Evolutionary conservation across 331 rosid genomes (phyloP).

Genomic region (Arachis monticola): DNA sequence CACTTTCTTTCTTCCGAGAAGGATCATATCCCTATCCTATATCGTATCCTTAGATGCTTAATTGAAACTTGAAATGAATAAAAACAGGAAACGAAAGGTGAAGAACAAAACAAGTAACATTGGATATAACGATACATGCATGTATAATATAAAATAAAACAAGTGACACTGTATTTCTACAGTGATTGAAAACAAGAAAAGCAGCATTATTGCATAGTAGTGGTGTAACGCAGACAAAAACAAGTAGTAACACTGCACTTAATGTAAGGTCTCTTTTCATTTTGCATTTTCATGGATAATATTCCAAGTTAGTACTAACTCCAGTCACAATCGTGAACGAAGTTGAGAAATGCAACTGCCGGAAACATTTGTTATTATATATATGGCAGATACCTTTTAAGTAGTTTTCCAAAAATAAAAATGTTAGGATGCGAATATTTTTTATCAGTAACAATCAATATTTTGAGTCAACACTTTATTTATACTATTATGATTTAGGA

Average conservation of each 20-base stretch:
- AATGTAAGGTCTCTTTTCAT: conserved; percentile 9
- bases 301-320: not conserved
- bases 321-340: not conserved
- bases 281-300: not conserved
- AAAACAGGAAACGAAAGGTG: conserved; percentile 21
- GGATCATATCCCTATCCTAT: conserved; percentile 19
- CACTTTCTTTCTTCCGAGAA: conserved; percentile 44
- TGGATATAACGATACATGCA: not conserved
- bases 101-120: conserved; percentile 32
- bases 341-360: not conserved
- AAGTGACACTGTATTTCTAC: conserved; percentile 8
- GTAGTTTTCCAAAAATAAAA: too few species aligned
- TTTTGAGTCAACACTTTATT: too few species aligned
- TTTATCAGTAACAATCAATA: too few species aligned
- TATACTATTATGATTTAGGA: too few species aligned
- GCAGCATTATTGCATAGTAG: too few species aligned
- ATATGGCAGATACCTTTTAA: not conserved
- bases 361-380: not conserved
- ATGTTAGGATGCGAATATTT: too few species aligned
- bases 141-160: conserved; percentile 14
- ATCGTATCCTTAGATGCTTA: conserved; percentile 23
- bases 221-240: too few species aligned
- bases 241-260: not conserved
- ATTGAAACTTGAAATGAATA: not conserved
- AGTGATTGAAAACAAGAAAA: not conserved